These are phyloP conservation scores for Moesziomyces antarcticus DNA, from an alignment of 1,284 basidiomycete genomes.

Conservation along the genomic window DNA sequence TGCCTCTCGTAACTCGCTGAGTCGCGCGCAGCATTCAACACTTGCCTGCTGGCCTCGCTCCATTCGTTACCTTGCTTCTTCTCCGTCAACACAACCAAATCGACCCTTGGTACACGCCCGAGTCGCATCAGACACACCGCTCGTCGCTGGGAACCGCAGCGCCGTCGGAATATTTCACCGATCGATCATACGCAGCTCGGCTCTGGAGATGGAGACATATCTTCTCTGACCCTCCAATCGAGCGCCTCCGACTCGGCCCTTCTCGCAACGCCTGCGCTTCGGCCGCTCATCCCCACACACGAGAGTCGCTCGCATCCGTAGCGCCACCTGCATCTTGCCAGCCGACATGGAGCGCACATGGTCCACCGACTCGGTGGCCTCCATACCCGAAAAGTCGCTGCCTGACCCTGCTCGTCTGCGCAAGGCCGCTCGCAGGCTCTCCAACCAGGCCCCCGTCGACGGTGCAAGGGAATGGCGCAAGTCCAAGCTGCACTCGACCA, in stretches of 20 bases:
- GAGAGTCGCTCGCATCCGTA: not conserved
- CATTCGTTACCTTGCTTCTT: no score
- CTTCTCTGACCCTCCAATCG: not conserved
- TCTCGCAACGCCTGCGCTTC: not conserved
- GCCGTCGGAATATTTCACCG: no score
- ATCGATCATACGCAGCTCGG: no score
- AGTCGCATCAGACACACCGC: no score
- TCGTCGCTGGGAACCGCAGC: no score
- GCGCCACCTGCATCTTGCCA: not conserved
- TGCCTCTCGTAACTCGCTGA: no score
- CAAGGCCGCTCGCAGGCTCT: constrained; percentile 43
- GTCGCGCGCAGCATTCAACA: no score
- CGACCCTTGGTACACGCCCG: no score
- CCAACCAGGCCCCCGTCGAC: constrained; percentile 34
- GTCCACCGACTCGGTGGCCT: constrained; percentile 49
- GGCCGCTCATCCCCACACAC: not conserved
- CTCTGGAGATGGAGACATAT: not conserved
- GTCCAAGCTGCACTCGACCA: constrained; percentile 10
- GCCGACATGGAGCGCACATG: constrained; percentile 42
- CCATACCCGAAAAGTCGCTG: constrained; percentile 27
- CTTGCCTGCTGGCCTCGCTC: no score
- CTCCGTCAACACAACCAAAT: no score
- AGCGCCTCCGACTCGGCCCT: not conserved
- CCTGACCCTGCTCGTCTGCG: constrained; percentile 37
- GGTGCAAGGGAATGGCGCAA: constrained; percentile 45